Percentiles rank a stretch among this genome's conserved stretches.
Evolutionary conservation across 331 rosid species (phyloP).

Genomic region (Prunus yedoensis): DNA sequence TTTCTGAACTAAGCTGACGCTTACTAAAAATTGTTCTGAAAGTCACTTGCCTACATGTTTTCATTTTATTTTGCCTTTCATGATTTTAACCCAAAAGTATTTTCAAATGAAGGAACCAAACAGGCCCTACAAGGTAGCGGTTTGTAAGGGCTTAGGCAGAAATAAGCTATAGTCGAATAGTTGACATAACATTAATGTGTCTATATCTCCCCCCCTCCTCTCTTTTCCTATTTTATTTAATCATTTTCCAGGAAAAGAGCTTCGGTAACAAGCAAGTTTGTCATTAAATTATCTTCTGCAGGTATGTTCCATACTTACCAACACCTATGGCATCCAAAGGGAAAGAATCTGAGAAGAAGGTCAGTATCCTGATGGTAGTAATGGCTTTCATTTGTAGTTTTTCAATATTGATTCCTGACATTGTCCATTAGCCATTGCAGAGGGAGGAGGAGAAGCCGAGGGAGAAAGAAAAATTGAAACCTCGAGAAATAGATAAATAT

Average conservation of each 20-base stretch:
- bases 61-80: not conserved
- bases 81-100: not conserved
- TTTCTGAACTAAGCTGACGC: not conserved
- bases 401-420: slow-evolving; percentile 27
- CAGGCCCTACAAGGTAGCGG: slow-evolving; percentile 6
- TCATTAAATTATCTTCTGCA: slow-evolving; percentile 53
- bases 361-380: slow-evolving; percentile 34
- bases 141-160: not conserved
- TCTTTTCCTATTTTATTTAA: slow-evolving; percentile 13
- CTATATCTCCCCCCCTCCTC: not conserved
- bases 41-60: not conserved
- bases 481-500: slow-evolving; percentile 86
- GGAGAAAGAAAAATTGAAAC: slow-evolving; percentile 90
- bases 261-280: slow-evolving; percentile 39
- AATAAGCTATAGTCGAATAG: not conserved
- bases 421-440: slow-evolving; percentile 42
- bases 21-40: not conserved
- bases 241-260: slow-evolving; percentile 20
- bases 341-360: slow-evolving; percentile 89
- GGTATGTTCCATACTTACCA: slow-evolving; percentile 95
- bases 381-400: slow-evolving; percentile 16
- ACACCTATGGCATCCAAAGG: slow-evolving; percentile 95
- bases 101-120: not conserved
- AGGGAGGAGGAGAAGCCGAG: slow-evolving; percentile 89
- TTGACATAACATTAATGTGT: not conserved